A percentile compares a stretch with the other conserved stretches of the same genome.
Conservation (phyloP, 2,329 filamentous ascomycete genomes). For the Stagonosporopsis cucurbitacearum region DNA sequence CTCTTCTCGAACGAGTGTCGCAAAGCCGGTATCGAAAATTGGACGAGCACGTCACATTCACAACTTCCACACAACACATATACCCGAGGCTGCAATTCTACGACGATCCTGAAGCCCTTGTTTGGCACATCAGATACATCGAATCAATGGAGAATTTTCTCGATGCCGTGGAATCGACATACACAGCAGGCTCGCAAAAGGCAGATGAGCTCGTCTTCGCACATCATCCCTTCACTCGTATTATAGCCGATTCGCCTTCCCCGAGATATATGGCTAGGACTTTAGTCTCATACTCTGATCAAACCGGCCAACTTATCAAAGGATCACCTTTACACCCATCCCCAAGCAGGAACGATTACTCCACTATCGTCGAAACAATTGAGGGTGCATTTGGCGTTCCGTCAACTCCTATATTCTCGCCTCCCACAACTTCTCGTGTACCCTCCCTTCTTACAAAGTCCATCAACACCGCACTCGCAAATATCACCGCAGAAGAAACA, state of each 20-base stretch:
- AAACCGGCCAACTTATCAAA: conserved; percentile 22
- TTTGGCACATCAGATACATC: conserved; percentile 26
- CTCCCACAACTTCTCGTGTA: conserved; percentile 18
- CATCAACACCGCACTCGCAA: conserved; percentile 22
- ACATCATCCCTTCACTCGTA: conserved; percentile 19
- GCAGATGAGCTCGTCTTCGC: conserved; percentile 14
- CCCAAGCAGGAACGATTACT: conserved; percentile 13
- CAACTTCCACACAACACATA: conserved; percentile 1
- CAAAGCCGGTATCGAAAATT: conserved; percentile 6
- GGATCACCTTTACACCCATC: conserved; percentile 20
- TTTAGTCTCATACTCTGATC: conserved; percentile 31
- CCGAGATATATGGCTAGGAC: conserved; percentile 29
- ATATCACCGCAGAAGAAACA: conserved; percentile 15
- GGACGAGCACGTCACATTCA: conserved; percentile 1
- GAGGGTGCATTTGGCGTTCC: conserved; percentile 27
- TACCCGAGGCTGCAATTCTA: not conserved
- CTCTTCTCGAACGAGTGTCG: conserved; percentile 14
- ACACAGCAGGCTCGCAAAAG: not conserved
- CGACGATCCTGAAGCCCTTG: conserved; percentile 18
- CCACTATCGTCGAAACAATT: conserved; percentile 28
- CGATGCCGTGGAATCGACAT: conserved; percentile 12
- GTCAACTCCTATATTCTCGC: conserved; percentile 24
- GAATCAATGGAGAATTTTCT: conserved; percentile 20
- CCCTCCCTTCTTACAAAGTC: conserved; percentile 25
- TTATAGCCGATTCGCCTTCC: not conserved